phyloP scores from a whole-genome alignment of 148 eudicot species.

The Silene uniflora region DNA sequence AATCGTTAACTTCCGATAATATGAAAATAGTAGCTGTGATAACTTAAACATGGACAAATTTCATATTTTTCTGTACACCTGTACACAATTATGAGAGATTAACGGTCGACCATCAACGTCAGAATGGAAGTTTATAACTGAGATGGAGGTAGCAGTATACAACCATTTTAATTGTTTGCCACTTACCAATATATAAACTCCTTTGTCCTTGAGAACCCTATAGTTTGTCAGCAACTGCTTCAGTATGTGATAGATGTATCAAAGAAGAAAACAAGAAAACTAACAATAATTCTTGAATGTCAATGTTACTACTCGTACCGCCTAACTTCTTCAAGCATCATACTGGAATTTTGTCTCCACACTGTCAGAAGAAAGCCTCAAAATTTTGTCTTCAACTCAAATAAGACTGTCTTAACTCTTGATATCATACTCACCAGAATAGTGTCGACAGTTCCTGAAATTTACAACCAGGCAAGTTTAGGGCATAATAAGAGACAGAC shows the following conservation, averaged over 20 bases:
- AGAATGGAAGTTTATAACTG: too few species aligned
- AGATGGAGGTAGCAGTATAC: background rate
- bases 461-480: slow-evolving; percentile 15
- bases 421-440: slow-evolving; percentile 63
- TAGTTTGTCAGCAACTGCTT: slow-evolving; percentile 87
- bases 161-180: background rate
- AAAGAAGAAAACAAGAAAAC: slow-evolving; percentile 31
- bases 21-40: too few species aligned
- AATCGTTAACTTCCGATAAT: too few species aligned
- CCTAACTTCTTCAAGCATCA: slow-evolving; percentile 77
- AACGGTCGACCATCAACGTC: too few species aligned
- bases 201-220: slow-evolving; percentile 93
- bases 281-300: slow-evolving; percentile 1
- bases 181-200: slow-evolving; percentile 81
- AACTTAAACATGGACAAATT: too few species aligned
- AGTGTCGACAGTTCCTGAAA: slow-evolving; percentile 85
- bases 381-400: slow-evolving; percentile 14
- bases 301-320: slow-evolving; percentile 41
- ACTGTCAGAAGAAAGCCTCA: slow-evolving; percentile 40
- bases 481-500: background rate
- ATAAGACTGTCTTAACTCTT: slow-evolving; percentile 6
- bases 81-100: too few species aligned
- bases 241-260: slow-evolving; percentile 52
- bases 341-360: slow-evolving; percentile 72
- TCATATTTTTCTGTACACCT: too few species aligned